Evolutionary conservation across 2,329 filamentous ascomycete genomes (phyloP).

Genomic region (Sporothrix schenckii): DNA sequence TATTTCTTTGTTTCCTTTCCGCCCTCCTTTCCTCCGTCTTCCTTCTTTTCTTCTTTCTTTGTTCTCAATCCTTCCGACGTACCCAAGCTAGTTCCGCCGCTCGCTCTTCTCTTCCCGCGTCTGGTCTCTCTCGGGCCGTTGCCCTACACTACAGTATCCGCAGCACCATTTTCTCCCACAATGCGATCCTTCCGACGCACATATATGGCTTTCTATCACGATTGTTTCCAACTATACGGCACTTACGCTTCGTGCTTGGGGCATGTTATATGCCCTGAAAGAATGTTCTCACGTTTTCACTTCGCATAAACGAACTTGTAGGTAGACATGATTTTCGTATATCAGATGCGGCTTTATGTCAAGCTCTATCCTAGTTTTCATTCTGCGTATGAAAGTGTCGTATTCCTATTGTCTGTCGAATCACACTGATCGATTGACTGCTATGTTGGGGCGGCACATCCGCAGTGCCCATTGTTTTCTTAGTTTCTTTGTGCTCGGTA

Average conservation of each 20-base stretch:
- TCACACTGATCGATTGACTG: not conserved
- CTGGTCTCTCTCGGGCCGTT: constrained; percentile 4
- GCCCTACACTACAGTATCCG: constrained; percentile 1
- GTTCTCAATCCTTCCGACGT: not conserved
- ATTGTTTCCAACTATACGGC: not conserved
- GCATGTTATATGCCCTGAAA: not conserved
- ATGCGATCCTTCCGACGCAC: not conserved
- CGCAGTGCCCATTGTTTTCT: not conserved
- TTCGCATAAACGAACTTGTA: too few relatives aligned
- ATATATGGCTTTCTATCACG: not conserved
- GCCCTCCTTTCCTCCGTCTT: not conserved
- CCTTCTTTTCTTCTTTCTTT: not conserved
- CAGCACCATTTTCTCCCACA: not conserved
- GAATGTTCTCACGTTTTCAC: too few relatives aligned
- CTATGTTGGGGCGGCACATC: not conserved
- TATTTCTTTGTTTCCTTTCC: not conserved
- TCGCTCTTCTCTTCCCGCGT: not conserved
- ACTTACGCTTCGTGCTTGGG: not conserved
- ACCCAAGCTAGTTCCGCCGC: not conserved
- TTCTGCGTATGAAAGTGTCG: too few relatives aligned
- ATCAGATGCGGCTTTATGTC: not conserved
- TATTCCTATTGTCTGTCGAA: not conserved
- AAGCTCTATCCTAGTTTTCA: not conserved
- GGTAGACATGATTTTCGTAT: not conserved
- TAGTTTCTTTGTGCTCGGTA: not conserved